Percentiles rank a stretch among this genome's conserved stretches.
Conservation (phyloP, 2,329 filamentous ascomycete genomes). For the Sphaerostilbella broomeana region DNA sequence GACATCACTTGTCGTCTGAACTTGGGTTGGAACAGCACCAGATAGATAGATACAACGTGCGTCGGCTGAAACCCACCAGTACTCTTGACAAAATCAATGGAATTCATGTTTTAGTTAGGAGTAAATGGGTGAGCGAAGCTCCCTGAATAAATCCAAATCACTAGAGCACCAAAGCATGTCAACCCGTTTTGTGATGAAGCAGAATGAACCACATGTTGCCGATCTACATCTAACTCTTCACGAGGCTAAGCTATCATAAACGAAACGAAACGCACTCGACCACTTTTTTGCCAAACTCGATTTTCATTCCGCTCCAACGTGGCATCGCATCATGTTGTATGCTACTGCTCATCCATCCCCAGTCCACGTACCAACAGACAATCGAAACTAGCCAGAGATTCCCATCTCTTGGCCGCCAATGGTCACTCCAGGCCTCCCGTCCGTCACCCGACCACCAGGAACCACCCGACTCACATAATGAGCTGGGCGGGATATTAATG, state of each 20-base stretch:
- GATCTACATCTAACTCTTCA: slow-evolving; percentile 9
- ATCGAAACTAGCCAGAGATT: background rate
- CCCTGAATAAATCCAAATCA: background rate
- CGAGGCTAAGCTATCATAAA: slow-evolving; percentile 5
- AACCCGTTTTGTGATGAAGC: slow-evolving; percentile 14
- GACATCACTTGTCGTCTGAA: background rate
- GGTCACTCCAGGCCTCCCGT: background rate
- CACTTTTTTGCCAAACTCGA: no score
- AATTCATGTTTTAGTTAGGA: no score
- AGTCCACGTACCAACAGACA: background rate
- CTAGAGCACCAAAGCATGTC: no score
- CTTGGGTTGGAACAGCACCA: no score
- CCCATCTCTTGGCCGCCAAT: background rate
- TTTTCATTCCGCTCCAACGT: slow-evolving; percentile 8
- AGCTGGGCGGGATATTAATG: slow-evolving; percentile 25
- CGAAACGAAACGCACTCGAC: slow-evolving; percentile 7
- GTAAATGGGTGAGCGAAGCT: no score
- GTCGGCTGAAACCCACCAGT: no score
- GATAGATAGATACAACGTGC: no score
- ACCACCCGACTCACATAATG: background rate
- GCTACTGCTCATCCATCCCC: slow-evolving; percentile 5
- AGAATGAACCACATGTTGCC: slow-evolving; percentile 16
- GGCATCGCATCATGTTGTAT: slow-evolving; percentile 10
- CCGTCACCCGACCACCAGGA: background rate
- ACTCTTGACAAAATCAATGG: no score